phyloP scores from a whole-genome alignment of 164 flowering plant species.

The Santalum album region DNA sequence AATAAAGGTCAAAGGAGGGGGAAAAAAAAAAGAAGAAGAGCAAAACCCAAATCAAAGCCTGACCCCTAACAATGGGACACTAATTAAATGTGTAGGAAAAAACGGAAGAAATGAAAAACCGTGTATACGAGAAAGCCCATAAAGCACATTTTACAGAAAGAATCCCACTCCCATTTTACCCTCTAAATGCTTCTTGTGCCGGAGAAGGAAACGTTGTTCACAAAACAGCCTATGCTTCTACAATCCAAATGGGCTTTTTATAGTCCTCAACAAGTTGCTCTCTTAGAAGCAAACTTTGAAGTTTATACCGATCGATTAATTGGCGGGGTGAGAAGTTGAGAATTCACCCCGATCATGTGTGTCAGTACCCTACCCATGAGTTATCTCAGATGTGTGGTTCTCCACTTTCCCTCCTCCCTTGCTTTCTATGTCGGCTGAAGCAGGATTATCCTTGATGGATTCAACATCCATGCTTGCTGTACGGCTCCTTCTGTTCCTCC shows the following conservation, averaged over 20 bases:
- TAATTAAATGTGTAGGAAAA: too few relatives aligned
- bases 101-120: background rate
- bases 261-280: slow-evolving; percentile 1
- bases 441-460: slow-evolving; percentile 30
- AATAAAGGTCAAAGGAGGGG: too few relatives aligned
- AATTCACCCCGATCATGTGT: slow-evolving; percentile 1
- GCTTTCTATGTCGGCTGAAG: slow-evolving; percentile 28
- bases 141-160: slow-evolving; percentile 8
- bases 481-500: slow-evolving; percentile 55
- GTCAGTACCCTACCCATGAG: slow-evolving; percentile 21
- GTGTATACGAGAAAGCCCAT: background rate
- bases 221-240: too few relatives aligned
- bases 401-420: slow-evolving; percentile 23
- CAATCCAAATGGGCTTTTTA: too few relatives aligned
- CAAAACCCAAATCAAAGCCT: too few relatives aligned
- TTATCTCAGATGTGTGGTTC: slow-evolving; percentile 16
- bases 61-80: too few relatives aligned
- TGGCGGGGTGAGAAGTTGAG: background rate
- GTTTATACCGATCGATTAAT: background rate
- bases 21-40: too few relatives aligned
- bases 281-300: background rate
- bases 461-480: slow-evolving; percentile 65
- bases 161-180: background rate
- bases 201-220: too few relatives aligned
- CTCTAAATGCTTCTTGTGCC: too few relatives aligned